Base-by-base conservation (phyloP, 805 yeast species). In the Danielia oregonensis region DNA sequence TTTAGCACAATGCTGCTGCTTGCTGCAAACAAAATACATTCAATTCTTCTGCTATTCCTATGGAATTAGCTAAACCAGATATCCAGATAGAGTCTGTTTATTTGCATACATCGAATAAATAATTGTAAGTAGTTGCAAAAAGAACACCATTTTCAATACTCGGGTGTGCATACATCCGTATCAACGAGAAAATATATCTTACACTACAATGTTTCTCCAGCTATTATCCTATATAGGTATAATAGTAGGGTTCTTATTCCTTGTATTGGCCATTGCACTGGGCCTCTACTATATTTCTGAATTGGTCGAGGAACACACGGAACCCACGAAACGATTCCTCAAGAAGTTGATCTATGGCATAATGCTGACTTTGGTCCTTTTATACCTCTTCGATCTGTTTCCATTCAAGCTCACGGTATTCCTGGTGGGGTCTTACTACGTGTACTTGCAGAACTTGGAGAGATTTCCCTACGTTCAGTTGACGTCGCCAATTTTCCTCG, bases 211-310 rank as follows among this genome's bases (percentile, higher is more conserved):
- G 73, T 47, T 68, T 44, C 61, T 68, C 29, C 57, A 62, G 43
- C 32, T 65, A 9, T 60, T 68, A 15, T 61, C 72, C 13, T 62
- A 59, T 35, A 43, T 61, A 9, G 73, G 73, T 6, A 44, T 57
- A 2, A 54, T 58, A 11, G 47, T 61, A 7, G 72, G 72, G 6
- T 64, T 67, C 35, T 34, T 65, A n/a, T 63, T 66, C 36, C 54
- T 67, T 6, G 66, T 65, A 18, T 46, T 61, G 17, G 56, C 86
- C 14, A 80, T 84, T 40, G 97, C 97, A 0, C 85, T 95, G 2
- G 97, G 96, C 0, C 66, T 93, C 22, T 93, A 88, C 66, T 89
- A 88, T 51, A 68, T 91, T 24, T 85, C 95, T 6, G 98, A 93
- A 55, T 63, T 88, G 21, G 95, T 93, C 11, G 98, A 93, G 55